A percentile compares a stretch with the other conserved stretches of the same genome.
These are phyloP conservation scores for Alternaria gaisen DNA, from an alignment of 2,329 filamentous ascomycete genomes.

Conservation along the genomic window DNA sequence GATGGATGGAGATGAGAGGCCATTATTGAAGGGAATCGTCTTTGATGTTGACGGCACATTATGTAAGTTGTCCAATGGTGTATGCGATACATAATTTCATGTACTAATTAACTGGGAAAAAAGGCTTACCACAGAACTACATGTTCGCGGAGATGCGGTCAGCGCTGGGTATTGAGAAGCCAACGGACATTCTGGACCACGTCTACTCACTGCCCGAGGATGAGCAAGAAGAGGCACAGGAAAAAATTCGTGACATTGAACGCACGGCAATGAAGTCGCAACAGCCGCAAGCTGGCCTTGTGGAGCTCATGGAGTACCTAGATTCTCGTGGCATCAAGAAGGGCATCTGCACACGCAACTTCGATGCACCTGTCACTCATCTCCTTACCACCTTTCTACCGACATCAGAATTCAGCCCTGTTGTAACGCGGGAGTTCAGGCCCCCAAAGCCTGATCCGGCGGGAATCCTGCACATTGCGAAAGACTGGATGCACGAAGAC, in stretches of 20 bases:
- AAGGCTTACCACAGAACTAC: constrained; percentile 88
- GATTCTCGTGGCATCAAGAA: constrained; percentile 73
- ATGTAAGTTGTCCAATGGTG: constrained; percentile 65
- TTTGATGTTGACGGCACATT: constrained; percentile 97
- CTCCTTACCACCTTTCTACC: constrained; percentile 78
- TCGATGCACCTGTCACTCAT: constrained; percentile 76
- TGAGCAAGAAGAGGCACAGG: constrained; percentile 71
- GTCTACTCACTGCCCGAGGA: constrained; percentile 75
- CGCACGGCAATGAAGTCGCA: constrained; percentile 81
- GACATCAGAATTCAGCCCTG: constrained; percentile 73
- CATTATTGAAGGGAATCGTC: constrained; percentile 67
- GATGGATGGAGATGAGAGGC: constrained; percentile 46
- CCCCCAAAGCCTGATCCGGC: constrained; percentile 89
- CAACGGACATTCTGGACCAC: constrained; percentile 86
- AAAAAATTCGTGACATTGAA: constrained; percentile 81
- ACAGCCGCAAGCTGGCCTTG: constrained; percentile 81
- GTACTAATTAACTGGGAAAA: constrained; percentile 17
- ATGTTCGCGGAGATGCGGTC: constrained; percentile 91
- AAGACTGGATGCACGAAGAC: constrained; percentile 68
- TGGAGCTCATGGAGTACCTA: constrained; percentile 82
- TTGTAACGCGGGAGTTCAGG: constrained; percentile 83
- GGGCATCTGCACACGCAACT: constrained; percentile 94
- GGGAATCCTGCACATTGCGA: constrained; percentile 85
- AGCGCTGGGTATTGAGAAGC: constrained; percentile 74
- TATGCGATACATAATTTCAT: not conserved